Base-by-base conservation (phyloP, 2,329 filamentous ascomycete genomes). In the Arachnopeziza araneosa region DNA sequence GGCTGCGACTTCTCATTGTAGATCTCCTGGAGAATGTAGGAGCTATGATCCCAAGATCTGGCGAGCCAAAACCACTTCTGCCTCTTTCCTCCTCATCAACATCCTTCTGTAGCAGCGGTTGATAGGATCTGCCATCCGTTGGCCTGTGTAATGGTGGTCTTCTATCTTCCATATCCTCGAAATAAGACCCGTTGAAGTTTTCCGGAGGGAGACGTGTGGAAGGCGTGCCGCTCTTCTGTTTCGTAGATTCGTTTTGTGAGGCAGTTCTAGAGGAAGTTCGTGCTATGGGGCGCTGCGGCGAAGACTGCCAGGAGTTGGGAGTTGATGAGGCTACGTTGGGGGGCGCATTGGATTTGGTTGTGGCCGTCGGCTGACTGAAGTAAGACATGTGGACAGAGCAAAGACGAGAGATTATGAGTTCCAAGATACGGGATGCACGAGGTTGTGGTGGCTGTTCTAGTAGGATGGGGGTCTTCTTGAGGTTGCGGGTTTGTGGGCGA, bases 1-100 rank as follows among this genome's bases (percentile, higher is more conserved):
- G 90, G 71, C 89, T 93, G 68, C 85, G 82, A 71, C 91, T 92
- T 70, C 89, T 86, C 76, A 96, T 86, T 14, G 88, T 88, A 50
- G 86, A 88, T 59, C 83, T 79, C 59, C 84, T 80, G 51, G 78
- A 77, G 63, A 82, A 75, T 24, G 70, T 67, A 19, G 77, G 75
- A 23, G 69, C 66, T 32, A 64, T 63, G 24, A 63, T 58, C 26
- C 60, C 24, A 8, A 56, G 57, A 55, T 66, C 66, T 17, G 63
- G 64, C 19, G 66, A 62, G 44, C 63, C 62, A 57, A 72, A 72
- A 55, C 69, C 68, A 26, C 60, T 63, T 57, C 69, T 66, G 23
- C 71, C 70, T 56, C 72, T 66, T 54, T 73, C 69, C 59, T 63
- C 66, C 59, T 63, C 66, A 55, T 71, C 65, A 52, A 64, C 65